phyloP scores from a whole-genome alignment of 805 yeast genomes.

The Candida sithepensis region DNA sequence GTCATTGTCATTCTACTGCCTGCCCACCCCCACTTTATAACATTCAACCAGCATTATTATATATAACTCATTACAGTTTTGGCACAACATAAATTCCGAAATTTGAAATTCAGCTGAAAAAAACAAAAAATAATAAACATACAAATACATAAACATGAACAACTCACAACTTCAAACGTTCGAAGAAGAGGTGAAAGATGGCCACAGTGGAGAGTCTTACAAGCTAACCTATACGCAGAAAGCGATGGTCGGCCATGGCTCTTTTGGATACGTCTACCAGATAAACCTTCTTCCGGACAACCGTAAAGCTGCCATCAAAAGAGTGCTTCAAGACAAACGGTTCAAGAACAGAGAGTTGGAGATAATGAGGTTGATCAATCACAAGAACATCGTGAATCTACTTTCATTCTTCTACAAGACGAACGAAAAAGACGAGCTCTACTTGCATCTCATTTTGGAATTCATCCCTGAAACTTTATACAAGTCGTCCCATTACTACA shows the following conservation, averaged over 20 bases:
- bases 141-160: too few relatives aligned
- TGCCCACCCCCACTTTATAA: too few relatives aligned
- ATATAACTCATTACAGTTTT: too few relatives aligned
- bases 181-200: slow-evolving; percentile 67
- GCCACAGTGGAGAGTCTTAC: slow-evolving; percentile 59
- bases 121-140: too few relatives aligned
- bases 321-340: slow-evolving; percentile 93
- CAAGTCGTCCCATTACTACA: slow-evolving; percentile 84
- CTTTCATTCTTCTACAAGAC: slow-evolving; percentile 81
- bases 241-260: slow-evolving; percentile 96
- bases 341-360: slow-evolving; percentile 94
- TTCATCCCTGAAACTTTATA: slow-evolving; percentile 95
- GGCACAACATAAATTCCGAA: too few relatives aligned
- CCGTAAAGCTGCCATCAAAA: slow-evolving; percentile 85
- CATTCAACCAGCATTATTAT: too few relatives aligned
- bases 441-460: slow-evolving; percentile 85
- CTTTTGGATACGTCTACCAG: slow-evolving; percentile 98
- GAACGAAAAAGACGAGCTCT: slow-evolving; percentile 64
- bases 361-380: slow-evolving; percentile 87
- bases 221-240: slow-evolving; percentile 74
- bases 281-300: slow-evolving; percentile 72
- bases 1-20: too few relatives aligned
- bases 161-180: slow-evolving; percentile 26
- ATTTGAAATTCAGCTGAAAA: too few relatives aligned
- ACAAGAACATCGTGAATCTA: slow-evolving; percentile 83